Percentiles rank a stretch among this genome's conserved stretches.
These are phyloP conservation scores for Clonostachys solani DNA, from an alignment of 2,329 filamentous ascomycete species.

Conservation along the genomic window DNA sequence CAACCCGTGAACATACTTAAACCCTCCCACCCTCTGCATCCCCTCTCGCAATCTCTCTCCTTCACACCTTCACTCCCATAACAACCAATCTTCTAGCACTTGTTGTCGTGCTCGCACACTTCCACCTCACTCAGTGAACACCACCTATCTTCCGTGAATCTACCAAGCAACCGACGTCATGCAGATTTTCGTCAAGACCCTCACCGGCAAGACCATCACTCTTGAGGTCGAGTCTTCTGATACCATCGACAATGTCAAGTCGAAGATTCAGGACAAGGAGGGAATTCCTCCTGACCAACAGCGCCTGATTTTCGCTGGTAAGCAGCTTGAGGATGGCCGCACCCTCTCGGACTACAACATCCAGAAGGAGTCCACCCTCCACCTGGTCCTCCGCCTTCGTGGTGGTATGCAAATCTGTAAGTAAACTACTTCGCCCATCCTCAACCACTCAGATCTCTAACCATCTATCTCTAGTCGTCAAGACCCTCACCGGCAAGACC, in stretches of 20 bases:
- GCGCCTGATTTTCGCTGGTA: slow-evolving; percentile 88
- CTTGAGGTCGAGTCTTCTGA: slow-evolving; percentile 85
- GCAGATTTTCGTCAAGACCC: slow-evolving; percentile 95
- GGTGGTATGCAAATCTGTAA: slow-evolving; percentile 68
- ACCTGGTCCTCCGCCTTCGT: slow-evolving; percentile 76
- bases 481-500: slow-evolving; percentile 89
- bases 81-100: neutral
- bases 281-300: slow-evolving; percentile 94
- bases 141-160: neutral
- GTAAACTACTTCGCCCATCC: no score
- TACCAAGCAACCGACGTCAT: slow-evolving; percentile 47
- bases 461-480: slow-evolving; percentile 43
- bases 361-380: slow-evolving; percentile 83
- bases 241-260: slow-evolving; percentile 92
- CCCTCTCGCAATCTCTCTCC: slow-evolving; percentile 3
- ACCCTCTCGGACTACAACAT: slow-evolving; percentile 96
- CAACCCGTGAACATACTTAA: slow-evolving; percentile 1
- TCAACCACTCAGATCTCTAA: no score
- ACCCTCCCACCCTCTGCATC: neutral
- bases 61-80: neutral
- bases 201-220: slow-evolving; percentile 92
- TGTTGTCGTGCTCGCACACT: no score
- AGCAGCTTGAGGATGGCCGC: slow-evolving; percentile 89
- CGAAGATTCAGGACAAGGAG: slow-evolving; percentile 90
- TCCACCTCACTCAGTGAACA: neutral